Base-by-base conservation (phyloP, 805 yeast genomes). In the Kockiozyma suomiensis region DNA sequence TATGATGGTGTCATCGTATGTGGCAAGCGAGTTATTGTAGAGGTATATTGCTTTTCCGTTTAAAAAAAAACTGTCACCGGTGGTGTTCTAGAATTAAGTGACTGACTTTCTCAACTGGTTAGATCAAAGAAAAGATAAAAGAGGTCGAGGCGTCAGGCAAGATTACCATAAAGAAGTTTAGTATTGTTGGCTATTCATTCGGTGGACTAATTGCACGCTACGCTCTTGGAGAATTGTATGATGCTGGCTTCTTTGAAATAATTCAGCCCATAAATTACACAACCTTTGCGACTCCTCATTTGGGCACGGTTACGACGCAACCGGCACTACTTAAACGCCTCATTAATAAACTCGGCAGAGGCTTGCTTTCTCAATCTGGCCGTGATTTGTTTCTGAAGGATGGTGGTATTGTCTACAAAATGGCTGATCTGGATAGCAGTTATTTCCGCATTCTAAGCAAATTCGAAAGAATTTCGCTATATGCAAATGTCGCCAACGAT, bases 121-220 rank as follows among this genome's bases (percentile, higher is more conserved):
- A 57, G 69, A 25, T 80, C 81, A 15, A 71, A 70, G 12, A 74
- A 73, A 58, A 60, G 69, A 76, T 60, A 72, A 78, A 64, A 73
- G 82, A 68, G 81, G 72, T 73, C 85, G 78, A 62, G 81, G 76
- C 67, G 78, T 75, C 61, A 77, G 69, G 66, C 1, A 70, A 70
- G 5, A 73, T 70, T n/a, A 66, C 61, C 15, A 87, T 88, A 10
- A 77, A 78, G 10, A 81, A 84, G 59, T 79, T 92, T 50, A 86
- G 93, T 64, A 76, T 92, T 41, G 80, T 91, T 1, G 97, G 97
- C 0, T 92, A 92, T 71, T 89, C 96, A 0, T 72, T 92, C 54
- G 98, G 97, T n/a, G 98, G 98, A 0, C 73, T 93, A 33, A 81
- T 89, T 15, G 79, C 90, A 0, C 78, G 97, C 43, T 90, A 88